These are phyloP conservation scores for Dictyostelium purpureum DNA, from an alignment of 78 protist species.

Conservation along the genomic window DNA sequence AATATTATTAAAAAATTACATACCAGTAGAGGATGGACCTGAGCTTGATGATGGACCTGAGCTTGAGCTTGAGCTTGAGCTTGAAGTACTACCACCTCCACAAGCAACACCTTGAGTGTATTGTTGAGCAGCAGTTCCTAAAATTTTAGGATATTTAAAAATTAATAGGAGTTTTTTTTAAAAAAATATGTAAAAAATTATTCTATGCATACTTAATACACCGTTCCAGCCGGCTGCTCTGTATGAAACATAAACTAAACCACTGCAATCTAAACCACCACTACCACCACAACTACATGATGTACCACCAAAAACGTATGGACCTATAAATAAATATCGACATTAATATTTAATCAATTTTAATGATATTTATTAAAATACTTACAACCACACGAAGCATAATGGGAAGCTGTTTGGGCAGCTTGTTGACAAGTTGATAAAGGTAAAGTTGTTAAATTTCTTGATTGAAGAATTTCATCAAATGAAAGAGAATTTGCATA, in stretches of 20 bases:
- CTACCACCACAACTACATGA: slow-evolving; percentile 22
- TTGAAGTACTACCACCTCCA: neutral
- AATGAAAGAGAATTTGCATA: too few species aligned
- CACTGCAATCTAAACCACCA: slow-evolving; percentile 32
- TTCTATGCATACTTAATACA: too few species aligned
- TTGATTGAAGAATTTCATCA: too few species aligned
- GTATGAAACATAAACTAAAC: slow-evolving; percentile 32
- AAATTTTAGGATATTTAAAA: too few species aligned
- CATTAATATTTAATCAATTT: neutral
- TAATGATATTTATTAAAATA: neutral
- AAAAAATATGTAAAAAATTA: too few species aligned
- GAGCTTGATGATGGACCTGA: neutral
- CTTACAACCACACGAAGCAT: slow-evolving; percentile 26
- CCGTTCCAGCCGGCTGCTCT: slow-evolving; percentile 56
- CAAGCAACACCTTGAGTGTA: slow-evolving; percentile 10
- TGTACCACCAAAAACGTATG: slow-evolving; percentile 12
- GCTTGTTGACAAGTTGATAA: neutral
- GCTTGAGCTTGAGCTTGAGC: too few species aligned
- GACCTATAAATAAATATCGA: neutral
- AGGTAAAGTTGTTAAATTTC: too few species aligned
- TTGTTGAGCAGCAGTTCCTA: slow-evolving; percentile 43
- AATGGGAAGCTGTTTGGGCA: neutral
- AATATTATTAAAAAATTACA: too few species aligned
- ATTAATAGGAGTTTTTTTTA: too few species aligned
- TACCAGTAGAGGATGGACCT: neutral